Evolutionary conservation across 108 stramenopile species (phyloP), one percentile per base, ranked within the genome.

Genomic region (Cyclotella baltica): DNA sequence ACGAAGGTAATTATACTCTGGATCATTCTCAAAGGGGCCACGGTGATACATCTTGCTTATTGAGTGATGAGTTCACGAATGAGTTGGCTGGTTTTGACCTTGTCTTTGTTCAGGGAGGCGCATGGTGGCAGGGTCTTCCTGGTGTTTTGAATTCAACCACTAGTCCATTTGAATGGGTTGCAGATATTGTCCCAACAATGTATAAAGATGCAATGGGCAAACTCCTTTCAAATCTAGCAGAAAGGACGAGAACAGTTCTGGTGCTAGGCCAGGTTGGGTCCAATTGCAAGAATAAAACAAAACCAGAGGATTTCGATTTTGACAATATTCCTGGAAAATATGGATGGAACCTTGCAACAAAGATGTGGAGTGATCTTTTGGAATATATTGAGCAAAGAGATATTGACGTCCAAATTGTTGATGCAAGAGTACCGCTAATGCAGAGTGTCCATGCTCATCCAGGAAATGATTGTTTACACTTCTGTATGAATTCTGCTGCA

Each of bases 361-460:
- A 33, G 34, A 34, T 61, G 59, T 61, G 59, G 59, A 61, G 34
- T 33, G 59, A 30, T 34, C 15, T 34, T 0, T 61, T 61, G 33
- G 33, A 33, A 1, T 19, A 52, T 29, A 63, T 73, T 22, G 34
- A 35, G 3, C 62, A 73, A 16, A 35, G 51, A 3, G 62, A 28
- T 62, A 1, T 52, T 30, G 30, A 63, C 64, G 47, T 73, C 0
- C 62, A 73, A 30, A 22, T 73, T 11, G 34, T 73, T 3, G 72
- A 73, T 73, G 72, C 61, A 34, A 29, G 72, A 1, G 62, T 64
- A 2, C 72, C 72, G 0, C 13, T 73, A 10, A 73, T 73, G 72
- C 72, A 73, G 62, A 73, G 72, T 51, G 72, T 73, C 20, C 72
- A 73, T 25, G 62, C 72, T 20, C 72, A 73, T 51, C 72, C 72